Base-by-base conservation (phyloP, 805 yeast genomes). In the Blastobotrys americana region DNA sequence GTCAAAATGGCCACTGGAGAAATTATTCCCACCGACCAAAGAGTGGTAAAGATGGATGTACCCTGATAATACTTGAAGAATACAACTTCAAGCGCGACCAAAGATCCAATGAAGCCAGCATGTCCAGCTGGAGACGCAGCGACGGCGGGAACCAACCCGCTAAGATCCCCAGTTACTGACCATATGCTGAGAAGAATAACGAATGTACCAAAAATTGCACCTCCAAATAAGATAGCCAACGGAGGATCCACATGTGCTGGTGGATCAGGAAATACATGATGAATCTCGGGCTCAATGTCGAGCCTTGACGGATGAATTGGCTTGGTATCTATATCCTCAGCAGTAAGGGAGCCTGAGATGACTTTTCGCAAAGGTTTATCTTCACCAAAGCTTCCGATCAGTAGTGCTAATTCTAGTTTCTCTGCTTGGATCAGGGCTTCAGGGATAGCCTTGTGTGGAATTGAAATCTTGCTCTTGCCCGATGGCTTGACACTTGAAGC, bases 41-140 rank as follows among this genome's bases (percentile, higher is more conserved):
- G 56, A 4, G 86, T 73, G 15, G 70, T 67, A 61, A 83, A 83
- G 34, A 83, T 80, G 13, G 82, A 70, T 28, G 76, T 68, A 16
- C 77, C 74, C 53, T 74, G 57, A 63, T 72, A 83, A 64, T 83
- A 83, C 48, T 68, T 71, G 48, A 76, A 57, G 48, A 83, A 80
- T 9, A 71, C 65, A 23, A 59, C 55, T 61, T 83, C 88, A 49
- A 73, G 67, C 3, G 73, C 70, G 5, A 70, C 62, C 17, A 83
- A 57, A 1, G 76, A 59, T 1, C 60, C 60, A 39, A 80, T 58
- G 51, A 82, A 77, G 2, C 71, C 71, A 19, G 71, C 15, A 23
- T 58, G 58, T 3, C 70, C 54, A 19, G 69, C 56, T 33, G 67
- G 62, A 20, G 64, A 48, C 46, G 66, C 66, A 49, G 70, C 55